A percentile compares a stretch with the other conserved stretches of the same genome.
These are phyloP conservation scores for Medicago ruthenica DNA, from an alignment of 306 rosid species.

Conservation along the genomic window DNA sequence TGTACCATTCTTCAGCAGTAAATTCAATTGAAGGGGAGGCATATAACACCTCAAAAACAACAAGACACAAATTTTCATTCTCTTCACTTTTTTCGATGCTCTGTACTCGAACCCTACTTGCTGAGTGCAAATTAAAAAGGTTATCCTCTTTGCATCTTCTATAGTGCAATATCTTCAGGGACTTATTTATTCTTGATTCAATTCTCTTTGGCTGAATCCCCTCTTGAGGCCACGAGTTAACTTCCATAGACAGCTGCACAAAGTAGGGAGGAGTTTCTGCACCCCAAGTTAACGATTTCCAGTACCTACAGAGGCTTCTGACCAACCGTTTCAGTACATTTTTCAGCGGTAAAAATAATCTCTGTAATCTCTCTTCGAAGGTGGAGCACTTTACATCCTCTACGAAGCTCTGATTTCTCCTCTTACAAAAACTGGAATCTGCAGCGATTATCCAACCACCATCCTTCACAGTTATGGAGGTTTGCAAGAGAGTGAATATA, in stretches of 20 bases:
- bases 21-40: slow-evolving; percentile 70
- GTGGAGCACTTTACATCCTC: slow-evolving; percentile 46
- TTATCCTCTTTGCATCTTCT: slow-evolving; percentile 66
- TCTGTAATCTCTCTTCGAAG: slow-evolving; percentile 38
- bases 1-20: slow-evolving; percentile 67
- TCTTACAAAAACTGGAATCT: slow-evolving; percentile 56
- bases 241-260: slow-evolving; percentile 84
- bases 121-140: slow-evolving; percentile 60
- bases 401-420: slow-evolving; percentile 50
- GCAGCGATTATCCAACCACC: slow-evolving; percentile 76
- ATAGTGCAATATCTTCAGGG: slow-evolving; percentile 66
- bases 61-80: slow-evolving; percentile 60
- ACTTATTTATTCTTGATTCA: slow-evolving; percentile 77
- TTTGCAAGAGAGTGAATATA: slow-evolving; percentile 86
- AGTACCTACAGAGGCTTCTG: slow-evolving; percentile 68
- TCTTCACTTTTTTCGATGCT: slow-evolving; percentile 89
- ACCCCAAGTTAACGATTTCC: slow-evolving; percentile 83
- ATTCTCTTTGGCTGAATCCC: slow-evolving; percentile 90
- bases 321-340: slow-evolving; percentile 52
- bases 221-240: slow-evolving; percentile 76
- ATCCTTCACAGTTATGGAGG: slow-evolving; percentile 82
- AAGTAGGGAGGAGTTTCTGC: slow-evolving; percentile 97
- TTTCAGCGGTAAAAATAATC: slow-evolving; percentile 41
- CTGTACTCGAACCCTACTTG: slow-evolving; percentile 89
- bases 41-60: slow-evolving; percentile 82